phyloP scores from a whole-genome alignment of 371 early-diverging fungal species.

The Mortierella sp. region DNA sequence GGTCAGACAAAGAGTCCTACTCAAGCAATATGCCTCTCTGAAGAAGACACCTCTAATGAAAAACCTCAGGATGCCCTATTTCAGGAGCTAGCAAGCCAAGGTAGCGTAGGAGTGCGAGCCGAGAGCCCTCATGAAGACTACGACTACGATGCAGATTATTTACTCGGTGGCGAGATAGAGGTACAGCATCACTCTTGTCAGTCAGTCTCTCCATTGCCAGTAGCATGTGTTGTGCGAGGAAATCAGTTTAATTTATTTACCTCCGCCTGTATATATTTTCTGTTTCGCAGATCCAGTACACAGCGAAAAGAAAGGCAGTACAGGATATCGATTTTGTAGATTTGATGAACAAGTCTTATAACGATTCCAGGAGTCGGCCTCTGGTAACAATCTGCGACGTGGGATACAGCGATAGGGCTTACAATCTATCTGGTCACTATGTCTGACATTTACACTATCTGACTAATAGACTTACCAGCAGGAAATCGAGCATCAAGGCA shows the following conservation, averaged over 20 bases:
- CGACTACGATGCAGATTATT: conserved; percentile 28
- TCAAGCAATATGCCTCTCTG: too few relatives aligned
- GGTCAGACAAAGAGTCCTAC: too few relatives aligned
- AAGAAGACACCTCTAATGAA: too few relatives aligned
- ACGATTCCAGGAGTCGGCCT: neutral
- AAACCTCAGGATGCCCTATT: too few relatives aligned
- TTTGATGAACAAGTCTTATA: conserved; percentile 37
- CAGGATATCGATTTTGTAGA: conserved; percentile 21
- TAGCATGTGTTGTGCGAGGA: too few relatives aligned
- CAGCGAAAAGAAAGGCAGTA: neutral
- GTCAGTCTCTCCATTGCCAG: neutral
- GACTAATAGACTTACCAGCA: conserved; percentile 19
- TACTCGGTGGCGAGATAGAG: conserved; percentile 32
- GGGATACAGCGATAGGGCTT: too few relatives aligned
- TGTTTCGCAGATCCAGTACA: neutral
- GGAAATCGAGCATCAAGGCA: conserved; percentile 4
- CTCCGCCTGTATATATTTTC: too few relatives aligned
- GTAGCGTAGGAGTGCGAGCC: too few relatives aligned
- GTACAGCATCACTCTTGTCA: conserved; percentile 10
- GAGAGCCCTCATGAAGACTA: conserved; percentile 4
- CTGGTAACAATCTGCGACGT: conserved; percentile 8
- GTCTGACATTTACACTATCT: neutral
- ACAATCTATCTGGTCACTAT: neutral
- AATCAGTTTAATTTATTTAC: too few relatives aligned
- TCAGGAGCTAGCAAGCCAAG: too few relatives aligned